Conservation (phyloP, 2,329 filamentous ascomycete genomes). For the Fusarium dlaminii region DNA sequence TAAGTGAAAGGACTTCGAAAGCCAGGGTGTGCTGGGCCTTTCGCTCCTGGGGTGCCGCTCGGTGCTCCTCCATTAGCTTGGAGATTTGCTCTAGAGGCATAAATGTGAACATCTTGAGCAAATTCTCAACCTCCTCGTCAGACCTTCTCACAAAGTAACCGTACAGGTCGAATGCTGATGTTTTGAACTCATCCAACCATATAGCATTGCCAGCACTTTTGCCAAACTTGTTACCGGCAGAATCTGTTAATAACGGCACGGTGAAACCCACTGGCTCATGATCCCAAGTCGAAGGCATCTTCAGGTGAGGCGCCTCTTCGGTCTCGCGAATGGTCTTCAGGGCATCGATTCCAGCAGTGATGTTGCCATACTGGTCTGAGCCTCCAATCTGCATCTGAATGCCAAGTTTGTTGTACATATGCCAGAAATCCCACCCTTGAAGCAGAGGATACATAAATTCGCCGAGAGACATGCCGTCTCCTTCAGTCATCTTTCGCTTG, state of each 20-base stretch:
- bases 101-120: slow-evolving; percentile 92
- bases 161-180: slow-evolving; percentile 86
- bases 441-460: slow-evolving; percentile 94
- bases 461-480: slow-evolving; percentile 91
- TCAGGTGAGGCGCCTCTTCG: slow-evolving; percentile 57
- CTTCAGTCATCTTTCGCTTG: slow-evolving; percentile 82
- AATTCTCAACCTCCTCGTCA: slow-evolving; percentile 81
- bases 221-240: slow-evolving; percentile 88
- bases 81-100: slow-evolving; percentile 76
- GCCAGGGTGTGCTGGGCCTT: slow-evolving; percentile 86
- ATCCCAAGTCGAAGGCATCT: slow-evolving; percentile 53
- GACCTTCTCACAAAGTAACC: slow-evolving; percentile 86
- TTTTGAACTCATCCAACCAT: slow-evolving; percentile 88
- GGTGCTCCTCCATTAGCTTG: slow-evolving; percentile 73
- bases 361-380: slow-evolving; percentile 96
- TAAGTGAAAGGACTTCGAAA: slow-evolving; percentile 80
- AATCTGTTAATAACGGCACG: slow-evolving; percentile 86
- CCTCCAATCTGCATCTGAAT: slow-evolving; percentile 92
- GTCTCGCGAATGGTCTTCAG: slow-evolving; percentile 77
- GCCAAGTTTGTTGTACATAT: slow-evolving; percentile 73
- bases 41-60: slow-evolving; percentile 73
- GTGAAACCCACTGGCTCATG: slow-evolving; percentile 84
- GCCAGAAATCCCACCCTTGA: slow-evolving; percentile 97
- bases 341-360: slow-evolving; percentile 86
- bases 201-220: slow-evolving; percentile 94